A percentile compares a stretch with the other conserved stretches of the same genome.
Evolutionary conservation across 331 rosid species (phyloP).

Genomic region (Acacia concinna): DNA sequence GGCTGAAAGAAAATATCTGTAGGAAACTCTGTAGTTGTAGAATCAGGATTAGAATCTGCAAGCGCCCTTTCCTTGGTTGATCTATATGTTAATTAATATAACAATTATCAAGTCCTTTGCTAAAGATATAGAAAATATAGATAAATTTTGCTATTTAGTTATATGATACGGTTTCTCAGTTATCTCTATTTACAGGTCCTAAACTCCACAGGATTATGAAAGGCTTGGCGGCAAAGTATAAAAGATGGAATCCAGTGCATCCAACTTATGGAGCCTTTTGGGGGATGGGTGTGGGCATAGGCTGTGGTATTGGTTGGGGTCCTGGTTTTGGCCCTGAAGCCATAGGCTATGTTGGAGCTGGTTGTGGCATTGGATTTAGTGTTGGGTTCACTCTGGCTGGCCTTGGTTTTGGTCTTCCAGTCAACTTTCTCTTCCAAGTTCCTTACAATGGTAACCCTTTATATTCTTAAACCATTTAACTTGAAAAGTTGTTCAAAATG

Average conservation of each 20-base stretch:
- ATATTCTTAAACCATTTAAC: background rate
- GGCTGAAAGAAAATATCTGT: background rate
- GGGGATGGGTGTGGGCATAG: constrained; percentile 95
- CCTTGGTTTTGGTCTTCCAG: constrained; percentile 81
- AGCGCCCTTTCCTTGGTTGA: background rate
- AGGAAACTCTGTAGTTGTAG: background rate
- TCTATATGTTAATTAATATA: background rate
- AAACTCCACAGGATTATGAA: constrained; percentile 61
- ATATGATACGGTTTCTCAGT: background rate
- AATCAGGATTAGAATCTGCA: background rate
- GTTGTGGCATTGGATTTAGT: constrained; percentile 90
- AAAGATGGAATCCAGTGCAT: constrained; percentile 92
- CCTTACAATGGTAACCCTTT: constrained; percentile 60
- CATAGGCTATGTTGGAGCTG: constrained; percentile 90
- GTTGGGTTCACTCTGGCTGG: constrained; percentile 86
- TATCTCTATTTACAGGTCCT: constrained; percentile 46
- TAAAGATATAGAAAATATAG: background rate
- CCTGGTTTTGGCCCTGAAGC: constrained; percentile 99
- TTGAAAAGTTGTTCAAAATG: background rate
- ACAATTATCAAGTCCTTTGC: background rate
- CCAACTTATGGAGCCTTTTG: constrained; percentile 91
- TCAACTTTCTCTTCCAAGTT: constrained; percentile 51
- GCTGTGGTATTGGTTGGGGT: constrained; percentile 99
- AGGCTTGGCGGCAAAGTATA: constrained; percentile 62
- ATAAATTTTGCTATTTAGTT: background rate